These are phyloP conservation scores for Xylaria palmicola DNA, from an alignment of 495 filamentous ascomycete genomes.

Conservation along the genomic window DNA sequence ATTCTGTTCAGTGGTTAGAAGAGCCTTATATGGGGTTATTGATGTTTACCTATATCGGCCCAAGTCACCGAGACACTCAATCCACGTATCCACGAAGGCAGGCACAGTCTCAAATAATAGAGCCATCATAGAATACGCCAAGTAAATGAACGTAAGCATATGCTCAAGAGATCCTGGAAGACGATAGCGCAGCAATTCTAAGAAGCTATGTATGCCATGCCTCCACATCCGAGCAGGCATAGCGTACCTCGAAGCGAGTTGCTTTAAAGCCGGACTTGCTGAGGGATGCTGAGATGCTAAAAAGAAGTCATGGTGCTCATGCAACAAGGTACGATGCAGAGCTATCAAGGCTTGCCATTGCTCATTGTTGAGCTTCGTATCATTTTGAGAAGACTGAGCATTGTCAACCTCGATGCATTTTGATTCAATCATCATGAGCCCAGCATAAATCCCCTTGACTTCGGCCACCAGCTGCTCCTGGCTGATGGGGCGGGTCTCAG, in stretches of 20 bases:
- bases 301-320: slow-evolving; percentile 82
- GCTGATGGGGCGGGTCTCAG: slow-evolving; percentile 56
- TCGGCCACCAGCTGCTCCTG: slow-evolving; percentile 64
- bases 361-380: slow-evolving; percentile 46
- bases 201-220: slow-evolving; percentile 74
- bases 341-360: slow-evolving; percentile 71
- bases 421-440: slow-evolving; percentile 68
- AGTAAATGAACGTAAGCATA: slow-evolving; percentile 77
- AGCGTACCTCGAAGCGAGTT: slow-evolving; percentile 66
- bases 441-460: slow-evolving; percentile 67
- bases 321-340: slow-evolving; percentile 67
- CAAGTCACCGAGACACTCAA: slow-evolving; percentile 77
- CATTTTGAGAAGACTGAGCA: slow-evolving; percentile 52
- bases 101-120: slow-evolving; percentile 65
- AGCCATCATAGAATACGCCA: slow-evolving; percentile 78
- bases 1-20: slow-evolving; percentile 41
- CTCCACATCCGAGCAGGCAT: slow-evolving; percentile 88
- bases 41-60: slow-evolving; percentile 39
- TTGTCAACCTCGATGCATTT: slow-evolving; percentile 71
- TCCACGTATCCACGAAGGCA: slow-evolving; percentile 73
- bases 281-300: slow-evolving; percentile 74
- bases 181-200: slow-evolving; percentile 69
- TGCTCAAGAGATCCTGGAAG: slow-evolving; percentile 69
- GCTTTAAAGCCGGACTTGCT: slow-evolving; percentile 56
- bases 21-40: background rate